Evolutionary conservation across 2,329 filamentous ascomycete species (phyloP).

Genomic region (Nigrospora osmanthi): DNA sequence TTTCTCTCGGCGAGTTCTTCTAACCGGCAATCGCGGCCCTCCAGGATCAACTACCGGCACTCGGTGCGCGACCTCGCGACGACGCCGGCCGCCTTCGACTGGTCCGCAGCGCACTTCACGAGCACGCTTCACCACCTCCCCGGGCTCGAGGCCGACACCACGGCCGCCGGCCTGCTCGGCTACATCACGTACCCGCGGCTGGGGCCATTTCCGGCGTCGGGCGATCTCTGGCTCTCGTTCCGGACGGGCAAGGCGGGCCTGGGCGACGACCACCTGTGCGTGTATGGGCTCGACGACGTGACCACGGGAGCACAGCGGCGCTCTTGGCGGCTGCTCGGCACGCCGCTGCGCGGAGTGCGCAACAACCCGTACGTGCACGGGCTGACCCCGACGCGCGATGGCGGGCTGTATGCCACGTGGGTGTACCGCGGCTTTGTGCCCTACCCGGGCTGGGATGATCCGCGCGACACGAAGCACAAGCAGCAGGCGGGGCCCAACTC

Average conservation of each 20-base stretch:
- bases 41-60: constrained; percentile 20
- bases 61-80: constrained; percentile 23
- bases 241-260: constrained; percentile 42
- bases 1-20: too few relatives aligned
- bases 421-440: constrained; percentile 40
- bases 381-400: constrained; percentile 23
- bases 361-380: constrained; percentile 47
- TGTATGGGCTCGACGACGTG: constrained; percentile 27
- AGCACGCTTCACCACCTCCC: constrained; percentile 26
- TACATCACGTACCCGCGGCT: constrained; percentile 43
- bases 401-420: constrained; percentile 35
- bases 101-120: constrained; percentile 27
- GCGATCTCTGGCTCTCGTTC: constrained; percentile 35
- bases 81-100: constrained; percentile 19
- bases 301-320: constrained; percentile 20
- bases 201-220: constrained; percentile 19
- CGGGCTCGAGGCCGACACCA: constrained; percentile 17
- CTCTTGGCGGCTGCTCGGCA: constrained; percentile 4
- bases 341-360: constrained; percentile 41
- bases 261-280: constrained; percentile 38
- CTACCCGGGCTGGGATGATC: constrained; percentile 34
- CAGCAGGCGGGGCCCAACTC: constrained; percentile 32
- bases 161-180: constrained; percentile 18
- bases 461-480: constrained; percentile 29
- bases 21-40: too few relatives aligned